These are phyloP conservation scores for Cucumis melo DNA, from an alignment of 306 rosid genomes.

Conservation along the genomic window DNA sequence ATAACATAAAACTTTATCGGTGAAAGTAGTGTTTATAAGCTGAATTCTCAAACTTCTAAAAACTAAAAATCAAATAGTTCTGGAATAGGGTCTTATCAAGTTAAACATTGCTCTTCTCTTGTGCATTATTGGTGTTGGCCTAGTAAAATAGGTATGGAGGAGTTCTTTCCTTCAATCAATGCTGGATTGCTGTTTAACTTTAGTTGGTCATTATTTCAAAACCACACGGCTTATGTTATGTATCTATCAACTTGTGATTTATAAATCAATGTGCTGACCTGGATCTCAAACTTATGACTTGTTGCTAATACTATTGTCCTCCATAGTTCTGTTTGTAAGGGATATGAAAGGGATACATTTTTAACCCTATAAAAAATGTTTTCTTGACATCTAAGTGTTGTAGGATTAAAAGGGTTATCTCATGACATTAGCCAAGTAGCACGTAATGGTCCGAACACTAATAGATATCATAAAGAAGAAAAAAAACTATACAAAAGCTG, in stretches of 20 bases:
- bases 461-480: too few relatives aligned
- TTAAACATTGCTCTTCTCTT: too few relatives aligned
- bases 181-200: background rate
- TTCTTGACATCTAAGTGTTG: too few relatives aligned
- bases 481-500: background rate
- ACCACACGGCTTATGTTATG: background rate
- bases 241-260: background rate
- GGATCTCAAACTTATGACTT: background rate
- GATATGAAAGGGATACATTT: background rate
- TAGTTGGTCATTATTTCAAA: background rate
- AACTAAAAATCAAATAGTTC: too few relatives aligned
- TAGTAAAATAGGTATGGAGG: background rate
- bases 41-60: too few relatives aligned
- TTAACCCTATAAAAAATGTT: background rate
- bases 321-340: background rate
- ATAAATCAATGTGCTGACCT: background rate
- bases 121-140: background rate
- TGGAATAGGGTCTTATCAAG: too few relatives aligned
- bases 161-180: background rate
- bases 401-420: too few relatives aligned
- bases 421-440: too few relatives aligned
- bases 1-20: too few relatives aligned
- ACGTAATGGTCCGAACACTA: too few relatives aligned
- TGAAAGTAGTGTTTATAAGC: too few relatives aligned
- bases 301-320: background rate